phyloP scores from a whole-genome alignment of 2,329 filamentous ascomycete species.

The Fusarium begoniae region DNA sequence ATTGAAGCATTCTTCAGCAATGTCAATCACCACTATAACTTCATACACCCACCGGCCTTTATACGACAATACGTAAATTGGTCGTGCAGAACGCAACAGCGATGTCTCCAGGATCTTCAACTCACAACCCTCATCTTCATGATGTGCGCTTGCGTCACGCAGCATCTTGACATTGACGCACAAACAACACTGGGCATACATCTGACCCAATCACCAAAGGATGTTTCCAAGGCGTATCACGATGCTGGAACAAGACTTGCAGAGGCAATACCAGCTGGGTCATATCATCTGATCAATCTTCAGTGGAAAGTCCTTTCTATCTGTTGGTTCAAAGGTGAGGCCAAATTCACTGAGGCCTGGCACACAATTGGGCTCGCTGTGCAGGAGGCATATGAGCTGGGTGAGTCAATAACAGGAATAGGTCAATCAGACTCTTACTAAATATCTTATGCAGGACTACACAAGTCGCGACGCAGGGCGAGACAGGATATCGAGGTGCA shows the following conservation, averaged over 20 bases:
- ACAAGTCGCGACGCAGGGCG: not conserved
- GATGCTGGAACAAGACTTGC: not conserved
- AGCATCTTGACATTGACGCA: not conserved
- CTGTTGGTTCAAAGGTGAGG: conserved; percentile 14
- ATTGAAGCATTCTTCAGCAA: conserved; percentile 18
- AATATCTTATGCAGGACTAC: not conserved
- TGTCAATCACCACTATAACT: conserved; percentile 17
- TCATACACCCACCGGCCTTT: not conserved
- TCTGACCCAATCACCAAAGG: not conserved
- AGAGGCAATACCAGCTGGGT: not conserved
- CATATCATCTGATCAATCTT: not conserved
- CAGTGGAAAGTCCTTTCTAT: conserved; percentile 13
- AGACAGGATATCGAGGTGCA: not conserved
- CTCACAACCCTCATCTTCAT: conserved; percentile 8
- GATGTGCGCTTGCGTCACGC: conserved; percentile 15
- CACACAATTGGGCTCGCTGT: conserved; percentile 1
- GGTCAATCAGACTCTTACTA: not conserved
- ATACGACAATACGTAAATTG: conserved; percentile 9
- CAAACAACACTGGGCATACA: not conserved
- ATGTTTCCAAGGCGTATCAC: not conserved
- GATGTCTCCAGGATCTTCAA: not conserved
- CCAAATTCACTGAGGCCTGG: conserved; percentile 10
- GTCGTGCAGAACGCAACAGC: not conserved
- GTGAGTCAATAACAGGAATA: not conserved
- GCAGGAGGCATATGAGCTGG: conserved; percentile 13